A percentile compares a stretch with the other conserved stretches of the same genome.
Conservation (phyloP, 129 eudicot genomes). For the Cynara cardunculus region DNA sequence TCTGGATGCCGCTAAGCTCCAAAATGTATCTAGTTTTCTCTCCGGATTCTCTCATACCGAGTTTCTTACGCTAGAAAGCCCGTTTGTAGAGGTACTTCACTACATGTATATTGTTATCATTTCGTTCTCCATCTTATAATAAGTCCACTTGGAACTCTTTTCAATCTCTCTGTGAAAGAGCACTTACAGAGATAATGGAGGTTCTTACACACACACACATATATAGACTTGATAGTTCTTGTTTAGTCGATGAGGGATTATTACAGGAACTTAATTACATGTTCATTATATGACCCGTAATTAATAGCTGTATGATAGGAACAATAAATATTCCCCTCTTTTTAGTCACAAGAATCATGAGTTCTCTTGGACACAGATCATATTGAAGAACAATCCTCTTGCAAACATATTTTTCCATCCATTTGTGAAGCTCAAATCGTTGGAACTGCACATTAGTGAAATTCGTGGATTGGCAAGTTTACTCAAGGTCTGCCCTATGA, state of each 20-base stretch:
- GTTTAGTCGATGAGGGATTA: neutral
- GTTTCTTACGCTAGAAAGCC: slow-evolving; percentile 39
- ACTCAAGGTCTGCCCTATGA: slow-evolving; percentile 45
- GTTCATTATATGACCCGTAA: neutral
- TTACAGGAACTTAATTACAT: neutral
- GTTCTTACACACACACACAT: neutral
- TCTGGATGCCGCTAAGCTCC: slow-evolving; percentile 31
- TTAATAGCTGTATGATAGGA: neutral
- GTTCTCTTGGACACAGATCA: slow-evolving; percentile 34
- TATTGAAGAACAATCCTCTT: slow-evolving; percentile 37
- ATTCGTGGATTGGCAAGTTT: slow-evolving; percentile 45
- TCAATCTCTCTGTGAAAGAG: neutral
- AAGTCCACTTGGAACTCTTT: neutral
- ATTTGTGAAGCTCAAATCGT: slow-evolving; percentile 37
- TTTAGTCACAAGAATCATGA: neutral
- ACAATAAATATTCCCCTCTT: neutral
- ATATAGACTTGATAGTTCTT: neutral
- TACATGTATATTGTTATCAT: neutral
- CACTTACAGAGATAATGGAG: neutral
- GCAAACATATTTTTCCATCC: slow-evolving; percentile 34
- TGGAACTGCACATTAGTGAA: slow-evolving; percentile 43
- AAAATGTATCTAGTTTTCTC: slow-evolving; percentile 38
- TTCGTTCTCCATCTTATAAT: neutral
- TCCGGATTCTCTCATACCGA: slow-evolving; percentile 44
- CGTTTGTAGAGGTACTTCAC: slow-evolving; percentile 48